Percentiles rank a stretch among this genome's conserved stretches.
Evolutionary conservation across 257 asterid genomes (phyloP).

Genomic region (Nicotiana noctiflora): DNA sequence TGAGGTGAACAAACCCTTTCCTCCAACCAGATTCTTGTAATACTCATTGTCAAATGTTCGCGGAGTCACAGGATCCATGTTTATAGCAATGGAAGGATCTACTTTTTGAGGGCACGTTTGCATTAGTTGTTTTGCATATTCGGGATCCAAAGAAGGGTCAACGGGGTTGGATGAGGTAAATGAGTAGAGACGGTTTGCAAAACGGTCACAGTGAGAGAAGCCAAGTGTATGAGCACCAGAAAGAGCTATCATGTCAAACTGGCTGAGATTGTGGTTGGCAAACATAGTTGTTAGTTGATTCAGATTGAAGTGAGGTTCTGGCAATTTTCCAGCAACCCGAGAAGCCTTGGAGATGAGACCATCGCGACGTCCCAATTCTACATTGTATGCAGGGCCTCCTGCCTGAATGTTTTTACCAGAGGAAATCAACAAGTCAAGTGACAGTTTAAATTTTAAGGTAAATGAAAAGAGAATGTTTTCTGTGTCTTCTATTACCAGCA

Average conservation of each 20-base stretch:
- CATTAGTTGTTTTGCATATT: slow-evolving; percentile 52
- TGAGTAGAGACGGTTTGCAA: slow-evolving; percentile 50
- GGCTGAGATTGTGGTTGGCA: slow-evolving; percentile 39
- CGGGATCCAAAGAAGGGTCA: slow-evolving; percentile 56
- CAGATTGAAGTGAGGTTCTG: slow-evolving; percentile 45
- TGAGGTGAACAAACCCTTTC: slow-evolving; percentile 66
- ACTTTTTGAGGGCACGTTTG: slow-evolving; percentile 44
- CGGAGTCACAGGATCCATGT: slow-evolving; percentile 57
- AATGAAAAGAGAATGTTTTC: neutral
- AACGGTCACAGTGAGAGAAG: slow-evolving; percentile 67
- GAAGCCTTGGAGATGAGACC: slow-evolving; percentile 50
- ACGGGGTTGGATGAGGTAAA: slow-evolving; percentile 37
- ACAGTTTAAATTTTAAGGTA: neutral
- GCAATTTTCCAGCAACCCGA: slow-evolving; percentile 49
- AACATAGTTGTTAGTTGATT: slow-evolving; percentile 34
- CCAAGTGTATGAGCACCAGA: slow-evolving; percentile 72
- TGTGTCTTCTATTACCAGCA: slow-evolving; percentile 30
- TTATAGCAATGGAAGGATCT: slow-evolving; percentile 41
- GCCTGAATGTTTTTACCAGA: slow-evolving; percentile 29
- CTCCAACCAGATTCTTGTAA: slow-evolving; percentile 46
- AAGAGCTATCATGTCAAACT: slow-evolving; percentile 57
- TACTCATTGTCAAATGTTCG: slow-evolving; percentile 49
- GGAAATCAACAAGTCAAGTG: neutral
- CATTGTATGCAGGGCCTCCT: slow-evolving; percentile 56
- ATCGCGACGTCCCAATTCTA: slow-evolving; percentile 69